Conservation (phyloP, 805 yeast genomes). For the Saturnispora ahearnii region DNA sequence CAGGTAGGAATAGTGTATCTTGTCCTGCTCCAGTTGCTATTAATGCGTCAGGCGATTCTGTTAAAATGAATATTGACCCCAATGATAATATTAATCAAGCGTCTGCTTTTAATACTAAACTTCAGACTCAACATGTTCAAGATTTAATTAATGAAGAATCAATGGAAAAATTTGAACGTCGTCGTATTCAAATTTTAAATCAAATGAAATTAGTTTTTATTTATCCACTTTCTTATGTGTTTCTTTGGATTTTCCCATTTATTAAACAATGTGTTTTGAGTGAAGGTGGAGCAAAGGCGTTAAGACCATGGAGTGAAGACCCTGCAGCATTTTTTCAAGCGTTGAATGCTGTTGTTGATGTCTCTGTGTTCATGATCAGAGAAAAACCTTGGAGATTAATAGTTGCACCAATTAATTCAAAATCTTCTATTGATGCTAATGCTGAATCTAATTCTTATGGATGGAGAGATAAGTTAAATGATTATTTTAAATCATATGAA, state of each 20-base stretch:
- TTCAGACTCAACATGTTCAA: constrained; percentile 21
- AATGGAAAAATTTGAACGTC: constrained; percentile 48
- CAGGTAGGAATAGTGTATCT: not conserved
- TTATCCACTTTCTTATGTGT: constrained; percentile 74
- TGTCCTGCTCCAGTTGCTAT: not conserved
- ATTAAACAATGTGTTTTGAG: constrained; percentile 40
- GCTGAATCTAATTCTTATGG: constrained; percentile 7
- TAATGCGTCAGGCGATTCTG: not conserved
- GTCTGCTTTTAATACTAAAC: not conserved
- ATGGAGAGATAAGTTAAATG: constrained; percentile 16
- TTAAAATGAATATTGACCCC: not conserved
- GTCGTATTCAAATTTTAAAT: constrained; percentile 59
- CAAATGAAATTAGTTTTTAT: constrained; percentile 75
- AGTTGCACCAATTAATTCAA: not conserved
- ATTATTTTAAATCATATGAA: not conserved
- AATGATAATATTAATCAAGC: constrained; percentile 7
- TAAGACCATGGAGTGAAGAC: constrained; percentile 53
- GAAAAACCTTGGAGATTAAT: constrained; percentile 65
- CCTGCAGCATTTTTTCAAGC: constrained; percentile 75
- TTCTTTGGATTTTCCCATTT: constrained; percentile 78
- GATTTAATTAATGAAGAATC: constrained; percentile 47
- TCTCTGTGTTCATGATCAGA: constrained; percentile 63
- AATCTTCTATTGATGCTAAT: not conserved
- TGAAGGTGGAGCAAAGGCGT: constrained; percentile 41
- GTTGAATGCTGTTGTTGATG: constrained; percentile 68